Percentiles rank a stretch among this genome's conserved stretches.
phyloP scores from a whole-genome alignment of 257 asterid species.

The Asclepias syriaca region DNA sequence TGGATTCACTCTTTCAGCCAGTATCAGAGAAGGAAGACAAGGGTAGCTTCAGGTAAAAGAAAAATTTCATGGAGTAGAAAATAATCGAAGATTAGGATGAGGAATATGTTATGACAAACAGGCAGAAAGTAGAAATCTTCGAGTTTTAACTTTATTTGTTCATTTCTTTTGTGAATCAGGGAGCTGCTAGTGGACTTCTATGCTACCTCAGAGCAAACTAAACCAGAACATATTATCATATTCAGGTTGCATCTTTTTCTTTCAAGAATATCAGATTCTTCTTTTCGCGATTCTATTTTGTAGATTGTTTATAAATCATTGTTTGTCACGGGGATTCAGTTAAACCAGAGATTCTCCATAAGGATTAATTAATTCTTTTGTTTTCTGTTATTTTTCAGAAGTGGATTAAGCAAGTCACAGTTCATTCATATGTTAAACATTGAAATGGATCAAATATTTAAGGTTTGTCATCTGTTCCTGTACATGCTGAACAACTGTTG shows the following conservation, averaged over 20 bases:
- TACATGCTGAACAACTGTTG: background rate
- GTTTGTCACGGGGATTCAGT: background rate
- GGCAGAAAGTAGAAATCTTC: background rate
- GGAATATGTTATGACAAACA: background rate
- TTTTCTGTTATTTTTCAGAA: conserved; percentile 16
- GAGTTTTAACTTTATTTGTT: background rate
- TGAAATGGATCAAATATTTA: conserved; percentile 40
- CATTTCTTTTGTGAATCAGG: conserved; percentile 20
- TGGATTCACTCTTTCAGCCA: conserved; percentile 42
- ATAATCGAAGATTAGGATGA: background rate
- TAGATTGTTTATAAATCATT: background rate
- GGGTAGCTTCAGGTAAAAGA: conserved; percentile 36
- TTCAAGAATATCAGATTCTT: background rate
- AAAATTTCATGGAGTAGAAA: background rate
- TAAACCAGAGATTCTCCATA: too few species aligned
- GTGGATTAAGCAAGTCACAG: conserved; percentile 33
- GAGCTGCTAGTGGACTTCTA: conserved; percentile 46
- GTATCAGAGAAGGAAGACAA: conserved; percentile 33
- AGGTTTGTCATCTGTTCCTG: conserved; percentile 23
- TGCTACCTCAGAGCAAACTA: conserved; percentile 33
- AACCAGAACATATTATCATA: conserved; percentile 44
- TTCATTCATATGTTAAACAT: conserved; percentile 23
- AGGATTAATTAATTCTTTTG: background rate
- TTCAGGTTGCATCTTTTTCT: conserved; percentile 31
- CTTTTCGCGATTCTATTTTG: background rate